phyloP scores from a whole-genome alignment of 2,329 filamentous ascomycete species.

The Aspergillus sp. region DNA sequence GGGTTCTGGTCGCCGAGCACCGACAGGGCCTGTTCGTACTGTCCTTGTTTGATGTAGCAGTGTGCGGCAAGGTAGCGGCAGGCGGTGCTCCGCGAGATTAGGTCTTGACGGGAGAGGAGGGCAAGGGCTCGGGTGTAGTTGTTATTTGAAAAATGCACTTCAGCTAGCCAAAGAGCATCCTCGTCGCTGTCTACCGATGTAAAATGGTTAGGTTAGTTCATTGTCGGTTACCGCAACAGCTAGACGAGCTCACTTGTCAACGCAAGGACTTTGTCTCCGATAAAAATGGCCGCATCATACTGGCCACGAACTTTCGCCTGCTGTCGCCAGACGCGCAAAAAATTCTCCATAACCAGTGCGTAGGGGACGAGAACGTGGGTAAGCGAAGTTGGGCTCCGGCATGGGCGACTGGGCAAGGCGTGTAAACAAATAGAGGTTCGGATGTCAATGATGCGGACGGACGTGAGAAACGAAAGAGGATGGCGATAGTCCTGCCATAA shows the following conservation, averaged over 20 bases:
- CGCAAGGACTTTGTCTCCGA: conserved; percentile 93
- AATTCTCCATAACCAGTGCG: conserved; percentile 72
- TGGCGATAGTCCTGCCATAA: not conserved
- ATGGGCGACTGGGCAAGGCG: conserved; percentile 1
- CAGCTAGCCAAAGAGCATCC: conserved; percentile 97
- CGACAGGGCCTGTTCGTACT: conserved; percentile 82
- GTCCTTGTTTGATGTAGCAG: conserved; percentile 88
- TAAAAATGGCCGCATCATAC: conserved; percentile 93
- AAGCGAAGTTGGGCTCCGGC: not conserved
- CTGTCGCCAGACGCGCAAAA: conserved; percentile 90
- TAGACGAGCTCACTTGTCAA: conserved; percentile 70
- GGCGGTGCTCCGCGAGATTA: conserved; percentile 73
- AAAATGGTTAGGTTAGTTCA: conserved; percentile 8
- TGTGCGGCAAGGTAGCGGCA: conserved; percentile 92
- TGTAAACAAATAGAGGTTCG: conserved; percentile 11
- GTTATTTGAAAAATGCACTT: conserved; percentile 92
- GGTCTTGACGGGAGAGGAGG: conserved; percentile 79
- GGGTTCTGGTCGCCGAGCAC: conserved; percentile 92
- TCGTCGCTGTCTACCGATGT: conserved; percentile 72
- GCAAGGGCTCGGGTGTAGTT: conserved; percentile 91
- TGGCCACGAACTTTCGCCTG: conserved; percentile 95
- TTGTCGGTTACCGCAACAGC: conserved; percentile 10
- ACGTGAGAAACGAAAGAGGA: not conserved
- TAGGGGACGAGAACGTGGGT: not conserved
- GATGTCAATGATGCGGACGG: not conserved